Base-by-base conservation (phyloP, 192 early-diverging fungal species). In the Dimargaris xerosporica region DNA sequence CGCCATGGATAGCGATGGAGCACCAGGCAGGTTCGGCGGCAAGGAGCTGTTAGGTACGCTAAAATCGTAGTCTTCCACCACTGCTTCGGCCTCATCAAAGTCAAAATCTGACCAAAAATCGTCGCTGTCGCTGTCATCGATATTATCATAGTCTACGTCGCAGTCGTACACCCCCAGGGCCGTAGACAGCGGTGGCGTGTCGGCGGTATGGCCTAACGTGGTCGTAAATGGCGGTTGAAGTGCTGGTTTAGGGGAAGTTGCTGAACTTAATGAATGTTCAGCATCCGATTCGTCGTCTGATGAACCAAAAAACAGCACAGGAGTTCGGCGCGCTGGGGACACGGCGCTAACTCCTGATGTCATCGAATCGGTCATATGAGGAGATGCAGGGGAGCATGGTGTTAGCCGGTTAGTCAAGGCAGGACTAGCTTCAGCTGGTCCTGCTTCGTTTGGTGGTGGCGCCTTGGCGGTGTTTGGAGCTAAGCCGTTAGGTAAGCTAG, bases 41-140 rank as follows among this genome's bases (percentile, higher is more conserved):
- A n/a, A n/a, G n/a, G n/a, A n/a, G n/a, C n/a, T n/a, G n/a, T n/a
- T n/a, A n/a, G 47, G 17, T 4, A 50, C 9, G 25, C 3, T 23
- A 17, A 50, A 50, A 7, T 23, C 47, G 25, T 7, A 50, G 25
- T 50, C 16, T 23, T 59, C 56, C 16, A 59, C 10, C 16, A 1
- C 56, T 9, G 56, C 56, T 29, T 59, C 56, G 15, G 30, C 19
- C 19, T 19, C 23, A n/a, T 51, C 21, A 21, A 51, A 51, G 4
- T 59, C 56, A 59, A 59, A 59, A 41, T 59, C 56, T 19, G 56
- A 59, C 56, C 56, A 78, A 56, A 75, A 78, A 64, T 78, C 76
- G 68, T 71, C 73, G 52, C 73, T 75, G 31, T 78, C 76, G 1
- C 73, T 73, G 1, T 70, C 72, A 52, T 75, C 76, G 44, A 78